A percentile compares a stretch with the other conserved stretches of the same genome.
phyloP scores from a whole-genome alignment of 306 rosid species.

The Begonia loranthoides region DNA sequence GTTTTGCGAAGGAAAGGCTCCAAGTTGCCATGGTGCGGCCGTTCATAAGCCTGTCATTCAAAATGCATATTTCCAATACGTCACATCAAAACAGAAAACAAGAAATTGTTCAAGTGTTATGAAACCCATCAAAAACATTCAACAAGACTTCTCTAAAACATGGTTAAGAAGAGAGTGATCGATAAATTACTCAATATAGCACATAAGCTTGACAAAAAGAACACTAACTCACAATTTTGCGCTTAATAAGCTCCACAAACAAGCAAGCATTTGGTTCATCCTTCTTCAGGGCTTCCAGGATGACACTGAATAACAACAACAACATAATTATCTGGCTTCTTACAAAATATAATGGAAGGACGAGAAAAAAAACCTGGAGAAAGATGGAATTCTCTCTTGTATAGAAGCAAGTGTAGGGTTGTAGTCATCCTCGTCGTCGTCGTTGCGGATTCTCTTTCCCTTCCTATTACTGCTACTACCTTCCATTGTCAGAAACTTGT shows the following conservation, averaged over 20 bases:
- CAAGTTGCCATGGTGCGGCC: no score
- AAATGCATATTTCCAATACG: no score
- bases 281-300: constrained; percentile 81
- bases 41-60: no score
- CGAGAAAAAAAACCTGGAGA: constrained; percentile 44
- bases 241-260: constrained; percentile 76
- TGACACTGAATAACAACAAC: constrained; percentile 30
- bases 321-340: background rate
- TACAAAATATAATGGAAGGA: no score
- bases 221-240: constrained; percentile 63
- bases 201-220: background rate
- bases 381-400: constrained; percentile 52
- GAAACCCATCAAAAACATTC: no score
- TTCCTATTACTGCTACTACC: constrained; percentile 34
- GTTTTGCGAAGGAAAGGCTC: no score
- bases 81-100: no score
- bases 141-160: no score
- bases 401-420: constrained; percentile 33
- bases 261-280: constrained; percentile 75
- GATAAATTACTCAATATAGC: no score
- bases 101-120: no score
- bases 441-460: constrained; percentile 52
- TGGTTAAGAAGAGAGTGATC: background rate
- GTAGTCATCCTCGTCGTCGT: constrained; percentile 20
- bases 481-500: constrained; percentile 55